Percentiles rank a stretch among this genome's conserved stretches.
Conservation (phyloP, 1,284 basidiomycete species). For the Tilletia walkeri region DNA sequence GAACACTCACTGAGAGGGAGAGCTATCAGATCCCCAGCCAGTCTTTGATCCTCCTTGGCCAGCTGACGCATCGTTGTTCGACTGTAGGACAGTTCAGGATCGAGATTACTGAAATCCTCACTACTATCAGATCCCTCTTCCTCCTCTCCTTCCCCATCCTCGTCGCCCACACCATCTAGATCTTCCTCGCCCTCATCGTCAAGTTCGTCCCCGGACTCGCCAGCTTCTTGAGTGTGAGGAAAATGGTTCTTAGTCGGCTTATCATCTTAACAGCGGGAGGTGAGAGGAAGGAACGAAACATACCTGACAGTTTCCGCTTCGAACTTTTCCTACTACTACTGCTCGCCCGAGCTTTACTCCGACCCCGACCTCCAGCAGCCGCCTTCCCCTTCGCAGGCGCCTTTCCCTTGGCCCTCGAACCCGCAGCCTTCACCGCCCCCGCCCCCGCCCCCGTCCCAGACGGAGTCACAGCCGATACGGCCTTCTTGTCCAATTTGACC, state of each 20-base stretch:
- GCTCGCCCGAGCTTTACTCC: slow-evolving; percentile 6
- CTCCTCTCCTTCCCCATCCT: slow-evolving; percentile 19
- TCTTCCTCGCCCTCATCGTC: slow-evolving; percentile 16
- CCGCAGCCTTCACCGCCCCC: too few species aligned
- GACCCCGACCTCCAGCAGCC: slow-evolving; percentile 12
- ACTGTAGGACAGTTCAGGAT: slow-evolving; percentile 22
- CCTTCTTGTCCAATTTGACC: slow-evolving; percentile 15
- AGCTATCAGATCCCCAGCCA: slow-evolving; percentile 38
- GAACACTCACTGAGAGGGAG: slow-evolving; percentile 37
- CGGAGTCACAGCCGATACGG: not conserved
- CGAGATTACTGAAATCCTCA: slow-evolving; percentile 26
- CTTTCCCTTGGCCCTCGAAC: not conserved
- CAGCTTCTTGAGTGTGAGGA: not conserved
- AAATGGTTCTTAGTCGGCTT: not conserved
- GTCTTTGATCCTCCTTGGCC: slow-evolving; percentile 31
- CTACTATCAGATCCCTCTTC: slow-evolving; percentile 28
- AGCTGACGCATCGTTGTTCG: slow-evolving; percentile 51
- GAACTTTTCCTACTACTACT: slow-evolving; percentile 1
- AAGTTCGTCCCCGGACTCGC: slow-evolving; percentile 3
- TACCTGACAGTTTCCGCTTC: slow-evolving; percentile 18
- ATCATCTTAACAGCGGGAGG: not conserved
- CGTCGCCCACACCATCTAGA: slow-evolving; percentile 16
- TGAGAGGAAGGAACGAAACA: not conserved
- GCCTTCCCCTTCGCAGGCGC: not conserved
- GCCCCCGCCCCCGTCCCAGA: not conserved